Evolutionary conservation across 2,329 filamentous ascomycete genomes (phyloP).

Genomic region (Fusarium dimerum): DNA sequence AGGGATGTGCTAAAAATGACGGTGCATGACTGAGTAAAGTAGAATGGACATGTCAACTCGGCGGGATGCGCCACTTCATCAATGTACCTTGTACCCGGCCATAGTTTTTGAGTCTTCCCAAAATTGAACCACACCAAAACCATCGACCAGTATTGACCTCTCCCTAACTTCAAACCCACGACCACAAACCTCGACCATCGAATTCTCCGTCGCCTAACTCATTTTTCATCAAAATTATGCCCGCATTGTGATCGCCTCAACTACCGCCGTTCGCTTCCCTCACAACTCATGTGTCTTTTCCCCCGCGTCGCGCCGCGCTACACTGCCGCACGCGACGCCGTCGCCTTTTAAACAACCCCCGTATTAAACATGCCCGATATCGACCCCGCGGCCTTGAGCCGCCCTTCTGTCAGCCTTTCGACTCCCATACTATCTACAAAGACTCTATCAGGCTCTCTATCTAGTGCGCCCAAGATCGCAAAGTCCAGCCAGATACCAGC

Average conservation of each 20-base stretch:
- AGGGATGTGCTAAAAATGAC: slow-evolving; percentile 7
- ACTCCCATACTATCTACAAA: slow-evolving; percentile 62
- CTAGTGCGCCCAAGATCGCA: slow-evolving; percentile 50
- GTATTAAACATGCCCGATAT: slow-evolving; percentile 63
- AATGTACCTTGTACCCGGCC: slow-evolving; percentile 29
- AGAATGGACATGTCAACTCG: background rate
- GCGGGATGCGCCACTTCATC: background rate
- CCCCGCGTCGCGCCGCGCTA: slow-evolving; percentile 47
- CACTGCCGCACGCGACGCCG: slow-evolving; percentile 49
- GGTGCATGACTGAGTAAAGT: background rate
- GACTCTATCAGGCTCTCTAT: slow-evolving; percentile 54
- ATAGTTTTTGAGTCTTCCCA: slow-evolving; percentile 33
- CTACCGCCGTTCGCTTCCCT: slow-evolving; percentile 35
- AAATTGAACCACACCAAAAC: slow-evolving; percentile 39
- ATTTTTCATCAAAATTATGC: slow-evolving; percentile 45
- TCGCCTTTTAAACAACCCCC: slow-evolving; percentile 28
- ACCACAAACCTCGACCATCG: slow-evolving; percentile 39
- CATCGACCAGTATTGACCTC: slow-evolving; percentile 20
- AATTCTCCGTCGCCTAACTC: slow-evolving; percentile 41
- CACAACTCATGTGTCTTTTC: slow-evolving; percentile 45
- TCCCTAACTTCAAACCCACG: slow-evolving; percentile 27
- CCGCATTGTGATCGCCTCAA: slow-evolving; percentile 44
- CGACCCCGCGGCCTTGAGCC: slow-evolving; percentile 68
- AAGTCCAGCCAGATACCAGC: slow-evolving; percentile 65
- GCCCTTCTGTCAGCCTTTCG: slow-evolving; percentile 57